Evolutionary conservation across 1,284 basidiomycete species (phyloP), one percentile per base, ranked within the genome.

Genomic region (Meira nashicola): DNA sequence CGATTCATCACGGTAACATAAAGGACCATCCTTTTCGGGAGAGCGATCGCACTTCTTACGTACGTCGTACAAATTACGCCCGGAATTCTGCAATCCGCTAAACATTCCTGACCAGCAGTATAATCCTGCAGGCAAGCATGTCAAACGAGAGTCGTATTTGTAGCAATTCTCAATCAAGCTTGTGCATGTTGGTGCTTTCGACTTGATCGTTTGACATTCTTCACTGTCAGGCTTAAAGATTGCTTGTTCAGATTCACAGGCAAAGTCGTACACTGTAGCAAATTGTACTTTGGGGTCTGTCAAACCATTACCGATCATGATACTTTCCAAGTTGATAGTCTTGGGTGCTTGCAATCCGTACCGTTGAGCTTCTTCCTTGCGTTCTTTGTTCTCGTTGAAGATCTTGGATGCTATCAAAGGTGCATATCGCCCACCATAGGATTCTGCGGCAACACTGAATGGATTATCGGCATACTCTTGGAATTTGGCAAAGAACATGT

Each of bases 51-150:
- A 96, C 63, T 82, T 82, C 64, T 80, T 83, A 59, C 92, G 86
- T 10, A 92, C 88, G 71, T 96, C 93, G 77, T 94, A 94, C 37
- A 83, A 79, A 76, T 82, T 82, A 59, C 79, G 66, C 21, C 80
- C 80, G 23, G 80, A 77, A 55, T 82, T 69, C 70, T 84, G 83
- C 43, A 84, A 80, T 19, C 81, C 80, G 28, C 80, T 80, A 70
- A 81, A 83, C 44, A 84, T 67, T 17, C 80, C 73, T 39, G 78
- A 79, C 80, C 81, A 83, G 74, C 76, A 78, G 63, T 78, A 78
- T 14, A 81, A 64, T 2, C 79, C 78, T 21, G 81, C 80, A 3
- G 84, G 84, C 0, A 84, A 80, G 77, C 84, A 84, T 41, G 87
- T 84, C 40, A 78, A 58, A 28, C 72, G 67, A 50, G 60, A 64